Base-by-base conservation (phyloP, 2,329 filamentous ascomycete genomes). In the Lecanosticta acicola region DNA sequence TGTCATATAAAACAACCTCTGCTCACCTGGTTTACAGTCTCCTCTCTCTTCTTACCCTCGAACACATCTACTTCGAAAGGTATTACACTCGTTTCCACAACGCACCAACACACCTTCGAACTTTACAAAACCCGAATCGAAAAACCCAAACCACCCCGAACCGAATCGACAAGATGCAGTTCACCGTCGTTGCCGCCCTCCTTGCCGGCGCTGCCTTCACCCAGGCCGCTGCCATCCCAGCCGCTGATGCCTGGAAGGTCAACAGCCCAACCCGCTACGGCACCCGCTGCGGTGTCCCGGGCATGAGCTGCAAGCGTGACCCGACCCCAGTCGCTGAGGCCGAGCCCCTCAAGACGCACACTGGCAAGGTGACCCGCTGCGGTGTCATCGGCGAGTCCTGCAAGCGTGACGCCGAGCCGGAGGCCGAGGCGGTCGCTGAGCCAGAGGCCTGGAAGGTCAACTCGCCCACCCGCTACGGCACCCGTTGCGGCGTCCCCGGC, bases 401-500 rank as follows among this genome's bases (percentile, higher is more conserved):
- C 39, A 34, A 33, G 35, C 57, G 26, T 49, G 56, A 43, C 20
- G 49, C 46, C 32, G 50, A 57, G 40, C 64, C 66, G 13, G 58
- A 69, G 16, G 59, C 70, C 21, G 50, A 49, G 32, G 38, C 53
- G 42, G 39, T 39, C 26, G 41, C 34, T n/a, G 19, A 14, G n/a
- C 18, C 20, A 36, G 41, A 32, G 24, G 13, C 34, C 9, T 4
- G 14, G 16, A n/a, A 16, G 21, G 17, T 9, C 18, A 32, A 34
- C 3, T 26, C 26, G 35, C 42, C 45, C 26, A n/a, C 14, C 19
- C 45, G 49, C 35, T 36, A 39, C 33, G 47, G 59, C 50, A 44
- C 60, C 3, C 65, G 65, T 56, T 72, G 71, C 56, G 50, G 63
- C 50, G 58, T 59, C 29, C 60, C 60, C 13, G 69, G 70, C 35